Base-by-base conservation (phyloP, 208 protist genomes). In the Trypanosoma rangeli region DNA sequence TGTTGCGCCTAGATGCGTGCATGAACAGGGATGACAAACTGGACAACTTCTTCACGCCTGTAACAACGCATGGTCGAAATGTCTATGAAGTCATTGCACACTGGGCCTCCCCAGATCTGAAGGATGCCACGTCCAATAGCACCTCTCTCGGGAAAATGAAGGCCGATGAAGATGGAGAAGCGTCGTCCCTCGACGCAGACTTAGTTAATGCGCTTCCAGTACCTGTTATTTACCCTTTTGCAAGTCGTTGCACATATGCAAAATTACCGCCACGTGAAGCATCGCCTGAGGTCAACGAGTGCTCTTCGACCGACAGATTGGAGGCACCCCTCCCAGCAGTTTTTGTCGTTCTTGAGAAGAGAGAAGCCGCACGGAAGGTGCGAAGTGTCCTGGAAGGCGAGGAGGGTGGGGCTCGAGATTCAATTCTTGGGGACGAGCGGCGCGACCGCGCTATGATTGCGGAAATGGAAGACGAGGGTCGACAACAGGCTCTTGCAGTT, bases 11-110 rank as follows among this genome's bases (percentile, higher is more conserved):
- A 15, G 81, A 83, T 61, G n/a, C 42, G 13, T 24, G 31, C 26
- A 62, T 80, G 59, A 80, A 86, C 52, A 52, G 22, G 22, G 44
- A 74, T 2, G 73, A 82, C 54, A 78, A 70, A 49, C 58, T 86
- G 16, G 73, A 81, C 33, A 64, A 49, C 33, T 83, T 86, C 48
- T 73, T 86, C 37, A 20, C 52, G 3, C 70, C 66, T 26, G 9
- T 56, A 48, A 3, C 10, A 35, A 31, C 59, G 3, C 29, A 10
- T 22, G 64, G 60, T n/a, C 31, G 64, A 1, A 70, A 57, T 29
- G 60, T 63, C 24, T 83, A 76, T 62, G 49, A 70, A 56, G 22
- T 76, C 26, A 54, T 66, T 46, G 58, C 59, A 22, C 64, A 70
- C 18, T 76, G 71, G 71, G 20, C 31, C 37, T 12, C 68, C 22